A percentile compares a stretch with the other conserved stretches of the same genome.
These are phyloP conservation scores for Artemisia argyi DNA, from an alignment of 129 eudicot genomes.

Conservation along the genomic window DNA sequence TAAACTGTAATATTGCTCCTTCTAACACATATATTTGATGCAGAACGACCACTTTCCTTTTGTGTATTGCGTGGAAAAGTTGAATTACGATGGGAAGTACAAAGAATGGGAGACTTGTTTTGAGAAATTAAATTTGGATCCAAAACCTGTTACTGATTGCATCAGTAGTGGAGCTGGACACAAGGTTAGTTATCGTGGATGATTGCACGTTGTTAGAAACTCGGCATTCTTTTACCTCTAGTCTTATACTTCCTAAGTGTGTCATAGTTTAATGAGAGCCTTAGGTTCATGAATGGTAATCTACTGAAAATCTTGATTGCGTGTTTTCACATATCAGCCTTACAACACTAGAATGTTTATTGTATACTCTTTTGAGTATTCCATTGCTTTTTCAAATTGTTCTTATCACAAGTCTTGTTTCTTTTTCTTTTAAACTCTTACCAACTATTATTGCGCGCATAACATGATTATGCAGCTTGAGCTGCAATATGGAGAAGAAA, in stretches of 20 bases:
- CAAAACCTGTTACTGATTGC: slow-evolving; percentile 64
- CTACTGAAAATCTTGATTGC: too few relatives aligned
- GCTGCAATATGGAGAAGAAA: slow-evolving; percentile 69
- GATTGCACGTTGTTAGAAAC: neutral
- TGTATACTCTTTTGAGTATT: too few relatives aligned
- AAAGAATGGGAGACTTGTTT: slow-evolving; percentile 82
- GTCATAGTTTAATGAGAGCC: too few relatives aligned
- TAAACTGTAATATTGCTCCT: neutral
- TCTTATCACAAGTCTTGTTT: too few relatives aligned
- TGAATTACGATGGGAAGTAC: slow-evolving; percentile 51
- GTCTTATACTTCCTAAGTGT: too few relatives aligned
- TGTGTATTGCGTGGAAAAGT: slow-evolving; percentile 69
- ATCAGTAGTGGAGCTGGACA: slow-evolving; percentile 53
- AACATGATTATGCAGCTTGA: slow-evolving; percentile 54
- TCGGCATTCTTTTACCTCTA: neutral
- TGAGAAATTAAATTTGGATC: slow-evolving; percentile 59
- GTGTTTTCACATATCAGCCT: too few relatives aligned
- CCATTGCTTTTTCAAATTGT: too few relatives aligned
- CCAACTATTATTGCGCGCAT: too few relatives aligned
- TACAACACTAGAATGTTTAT: too few relatives aligned
- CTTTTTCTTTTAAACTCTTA: too few relatives aligned
- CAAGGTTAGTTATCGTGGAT: slow-evolving; percentile 49
- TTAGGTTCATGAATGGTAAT: too few relatives aligned
- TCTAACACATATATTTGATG: slow-evolving; percentile 30
- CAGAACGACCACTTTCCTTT: slow-evolving; percentile 83